Evolutionary conservation across 1,284 basidiomycete genomes (phyloP), one percentile per base, ranked within the genome.

Genomic region (Ustilago sp.): DNA sequence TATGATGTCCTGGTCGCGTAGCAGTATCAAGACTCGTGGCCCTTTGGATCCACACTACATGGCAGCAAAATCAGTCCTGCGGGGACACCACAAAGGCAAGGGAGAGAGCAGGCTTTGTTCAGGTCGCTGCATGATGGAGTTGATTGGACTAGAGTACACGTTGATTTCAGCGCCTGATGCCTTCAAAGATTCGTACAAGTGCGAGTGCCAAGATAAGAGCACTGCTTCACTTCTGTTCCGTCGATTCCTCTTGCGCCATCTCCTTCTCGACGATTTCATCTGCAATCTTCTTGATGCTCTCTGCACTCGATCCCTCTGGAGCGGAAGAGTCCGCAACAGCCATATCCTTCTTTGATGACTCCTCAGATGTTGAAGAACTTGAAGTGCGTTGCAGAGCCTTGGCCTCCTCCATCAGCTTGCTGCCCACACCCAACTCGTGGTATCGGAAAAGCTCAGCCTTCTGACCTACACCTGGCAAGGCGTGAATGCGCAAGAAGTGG

Each of bases 381-480:
- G 63, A 51, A 6, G 43, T 19, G n/a, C 74, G 53, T 34, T 69
- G 74, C 57, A 72, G 38, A 28, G 66, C 69, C 55, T 63, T 66
- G 3, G 63, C 70, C 55, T 77, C 74, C 9, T 77, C 70, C 70
- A 73, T 77, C 63, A 77, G 36, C 63, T 68, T 69, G 23, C 48
- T 47, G 13, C 74, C 74, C 0, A 77, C 68, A 4, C 74, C 67
- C 17, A 64, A 8, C 47, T 73, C 67, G 48, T 77, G 74, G 34
- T 68, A 80, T 32, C 80, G 61, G 91, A 94, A 94, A 61, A 90
- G 89, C 62, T 92, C 91, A 19, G 92, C 91, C 81, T 93, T 90
- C 88, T 97, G 91, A 19, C 94, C 94, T 0, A 98, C 93, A 39
- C 95, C 95, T 0, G 91, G 91, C 86, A 97, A 88, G 36, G 90